These are phyloP conservation scores for Blastomyces gilchristii DNA, from an alignment of 2,329 filamentous ascomycete genomes.

Conservation along the genomic window DNA sequence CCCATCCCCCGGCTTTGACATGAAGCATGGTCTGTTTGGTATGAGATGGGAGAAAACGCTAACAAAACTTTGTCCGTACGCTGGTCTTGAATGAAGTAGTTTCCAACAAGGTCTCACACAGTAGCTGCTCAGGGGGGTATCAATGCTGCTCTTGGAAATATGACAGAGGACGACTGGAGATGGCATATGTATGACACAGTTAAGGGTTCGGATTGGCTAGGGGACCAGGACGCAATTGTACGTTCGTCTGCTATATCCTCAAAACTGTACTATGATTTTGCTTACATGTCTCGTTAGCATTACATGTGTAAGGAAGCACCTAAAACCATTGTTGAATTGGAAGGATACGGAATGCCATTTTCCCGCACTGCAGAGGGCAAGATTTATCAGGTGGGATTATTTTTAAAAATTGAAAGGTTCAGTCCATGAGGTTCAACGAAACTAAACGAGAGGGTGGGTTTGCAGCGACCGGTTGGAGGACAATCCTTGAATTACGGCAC, in stretches of 20 bases:
- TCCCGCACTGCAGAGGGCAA: constrained; percentile 75
- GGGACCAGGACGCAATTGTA: constrained; percentile 83
- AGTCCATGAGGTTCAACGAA: not conserved
- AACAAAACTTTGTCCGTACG: not conserved
- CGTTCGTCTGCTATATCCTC: not conserved
- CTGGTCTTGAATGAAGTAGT: constrained; percentile 10
- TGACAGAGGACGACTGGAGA: constrained; percentile 97
- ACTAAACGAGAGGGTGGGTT: constrained; percentile 43
- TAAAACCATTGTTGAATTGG: constrained; percentile 82
- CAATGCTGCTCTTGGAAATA: constrained; percentile 44
- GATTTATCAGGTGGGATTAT: constrained; percentile 13
- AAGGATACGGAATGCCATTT: constrained; percentile 96
- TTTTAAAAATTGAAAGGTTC: not conserved
- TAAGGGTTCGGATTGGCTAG: constrained; percentile 95
- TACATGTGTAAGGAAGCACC: constrained; percentile 97
- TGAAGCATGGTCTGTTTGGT: not conserved
- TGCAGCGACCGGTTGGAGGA: constrained; percentile 80
- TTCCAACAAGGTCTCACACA: constrained; percentile 18
- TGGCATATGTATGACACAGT: constrained; percentile 99
- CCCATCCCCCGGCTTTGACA: not conserved
- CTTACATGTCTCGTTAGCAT: constrained; percentile 40
- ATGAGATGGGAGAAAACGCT: not conserved
- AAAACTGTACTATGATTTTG: not conserved
- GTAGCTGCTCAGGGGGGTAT: constrained; percentile 45
- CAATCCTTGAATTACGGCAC: constrained; percentile 81